Evolutionary conservation across 2,329 filamentous ascomycete genomes (phyloP).

Genomic region (Aspergillus sp.): DNA sequence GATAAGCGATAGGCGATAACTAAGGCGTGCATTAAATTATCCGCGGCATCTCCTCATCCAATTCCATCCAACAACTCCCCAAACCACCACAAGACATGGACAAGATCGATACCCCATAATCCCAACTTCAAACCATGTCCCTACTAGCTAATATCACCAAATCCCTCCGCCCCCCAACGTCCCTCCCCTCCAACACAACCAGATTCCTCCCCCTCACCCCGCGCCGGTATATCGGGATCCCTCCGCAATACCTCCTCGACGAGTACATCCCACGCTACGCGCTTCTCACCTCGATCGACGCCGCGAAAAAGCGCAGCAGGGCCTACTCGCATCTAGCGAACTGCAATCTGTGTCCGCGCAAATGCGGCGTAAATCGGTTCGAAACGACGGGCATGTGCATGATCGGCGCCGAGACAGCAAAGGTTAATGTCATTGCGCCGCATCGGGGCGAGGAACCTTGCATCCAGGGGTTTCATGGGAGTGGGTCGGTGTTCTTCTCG

Average conservation of each 20-base stretch:
- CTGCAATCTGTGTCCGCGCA: constrained; percentile 77
- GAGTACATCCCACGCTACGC: constrained; percentile 74
- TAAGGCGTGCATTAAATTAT: neutral
- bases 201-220: constrained; percentile 8
- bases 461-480: constrained; percentile 78
- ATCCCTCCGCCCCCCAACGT: neutral
- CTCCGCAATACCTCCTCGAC: constrained; percentile 68
- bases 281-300: constrained; percentile 65
- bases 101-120: neutral
- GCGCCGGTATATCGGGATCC: constrained; percentile 49
- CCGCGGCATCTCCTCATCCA: neutral
- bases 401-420: constrained; percentile 69
- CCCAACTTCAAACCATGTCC: neutral
- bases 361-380: constrained; percentile 78
- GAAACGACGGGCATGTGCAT: constrained; percentile 76
- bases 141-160: neutral
- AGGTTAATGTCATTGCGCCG: constrained; percentile 81
- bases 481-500: constrained; percentile 77
- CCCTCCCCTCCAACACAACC: neutral
- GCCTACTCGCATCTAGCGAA: constrained; percentile 74
- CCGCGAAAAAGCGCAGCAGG: constrained; percentile 68
- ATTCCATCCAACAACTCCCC: neutral
- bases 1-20: constrained; percentile 16
- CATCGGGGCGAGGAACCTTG: constrained; percentile 85
- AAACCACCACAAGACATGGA: neutral